Evolutionary conservation across 2,329 filamentous ascomycete species (phyloP).

Genomic region (Fusarium keratoplasticum): DNA sequence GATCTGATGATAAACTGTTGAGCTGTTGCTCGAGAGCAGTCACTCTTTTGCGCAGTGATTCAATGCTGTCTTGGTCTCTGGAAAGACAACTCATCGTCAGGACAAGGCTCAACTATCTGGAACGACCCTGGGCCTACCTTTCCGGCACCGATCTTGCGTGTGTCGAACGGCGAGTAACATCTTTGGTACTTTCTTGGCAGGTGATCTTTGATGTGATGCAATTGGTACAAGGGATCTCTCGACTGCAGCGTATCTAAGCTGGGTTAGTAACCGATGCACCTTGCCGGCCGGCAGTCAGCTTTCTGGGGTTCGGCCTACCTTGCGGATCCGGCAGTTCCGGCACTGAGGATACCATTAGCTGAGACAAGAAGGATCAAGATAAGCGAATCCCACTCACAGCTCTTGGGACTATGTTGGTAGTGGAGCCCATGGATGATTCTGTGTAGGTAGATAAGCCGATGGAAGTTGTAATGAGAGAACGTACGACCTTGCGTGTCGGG

Average conservation of each 20-base stretch:
- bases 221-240: background rate
- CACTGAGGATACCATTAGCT: background rate
- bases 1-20: background rate
- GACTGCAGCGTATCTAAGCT: background rate
- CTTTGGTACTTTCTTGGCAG: background rate
- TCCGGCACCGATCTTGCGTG: background rate
- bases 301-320: background rate
- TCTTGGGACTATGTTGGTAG: background rate
- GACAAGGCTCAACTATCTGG: background rate
- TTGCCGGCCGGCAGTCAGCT: background rate
- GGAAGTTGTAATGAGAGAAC: background rate
- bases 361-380: background rate
- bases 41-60: background rate
- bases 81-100: background rate
- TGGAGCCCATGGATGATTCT: background rate
- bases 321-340: background rate
- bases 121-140: background rate
- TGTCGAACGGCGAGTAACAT: background rate
- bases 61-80: background rate
- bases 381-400: background rate
- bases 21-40: background rate
- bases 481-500: background rate
- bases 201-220: background rate
- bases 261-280: background rate
- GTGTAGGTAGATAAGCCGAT: background rate